These are phyloP conservation scores for Chaetomiaceae sp. DNA, from an alignment of 2,329 filamentous ascomycete species.

Conservation along the genomic window DNA sequence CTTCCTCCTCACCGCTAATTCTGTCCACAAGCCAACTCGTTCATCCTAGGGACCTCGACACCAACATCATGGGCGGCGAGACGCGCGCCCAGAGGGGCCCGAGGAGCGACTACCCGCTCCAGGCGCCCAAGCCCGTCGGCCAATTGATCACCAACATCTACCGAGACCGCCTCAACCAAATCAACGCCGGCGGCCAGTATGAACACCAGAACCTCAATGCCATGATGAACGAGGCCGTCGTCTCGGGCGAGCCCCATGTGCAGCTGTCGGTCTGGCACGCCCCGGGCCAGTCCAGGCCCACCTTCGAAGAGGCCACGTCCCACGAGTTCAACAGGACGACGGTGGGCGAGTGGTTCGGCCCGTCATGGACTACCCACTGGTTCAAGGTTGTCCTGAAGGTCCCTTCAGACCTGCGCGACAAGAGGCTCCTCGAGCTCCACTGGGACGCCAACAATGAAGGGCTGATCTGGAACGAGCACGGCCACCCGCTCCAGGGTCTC, in stretches of 20 bases:
- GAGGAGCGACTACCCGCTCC: slow-evolving; percentile 48
- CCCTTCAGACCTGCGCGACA: slow-evolving; percentile 65
- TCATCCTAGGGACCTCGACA: neutral
- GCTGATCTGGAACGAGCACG: slow-evolving; percentile 87
- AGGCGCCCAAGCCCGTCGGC: slow-evolving; percentile 55
- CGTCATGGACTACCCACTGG: slow-evolving; percentile 98
- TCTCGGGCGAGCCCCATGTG: slow-evolving; percentile 68
- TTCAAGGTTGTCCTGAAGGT: slow-evolving; percentile 80
- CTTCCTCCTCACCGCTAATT: neutral
- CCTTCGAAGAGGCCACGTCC: slow-evolving; percentile 76
- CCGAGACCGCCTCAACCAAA: slow-evolving; percentile 74
- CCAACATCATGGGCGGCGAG: slow-evolving; percentile 44
- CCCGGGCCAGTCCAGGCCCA: slow-evolving; percentile 71
- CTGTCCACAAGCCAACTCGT: neutral
- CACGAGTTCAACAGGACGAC: slow-evolving; percentile 71
- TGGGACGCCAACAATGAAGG: slow-evolving; percentile 96
- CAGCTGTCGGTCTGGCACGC: slow-evolving; percentile 84
- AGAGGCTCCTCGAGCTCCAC: slow-evolving; percentile 85
- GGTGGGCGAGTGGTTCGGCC: slow-evolving; percentile 78
- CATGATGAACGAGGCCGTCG: slow-evolving; percentile 66
- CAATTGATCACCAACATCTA: slow-evolving; percentile 84
- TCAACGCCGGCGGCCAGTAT: slow-evolving; percentile 77
- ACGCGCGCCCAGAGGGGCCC: slow-evolving; percentile 39
- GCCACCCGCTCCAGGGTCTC: slow-evolving; percentile 85
- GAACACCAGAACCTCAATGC: slow-evolving; percentile 67